Conservation (phyloP, 805 yeast genomes). For the Teunomyces funiuensis region DNA sequence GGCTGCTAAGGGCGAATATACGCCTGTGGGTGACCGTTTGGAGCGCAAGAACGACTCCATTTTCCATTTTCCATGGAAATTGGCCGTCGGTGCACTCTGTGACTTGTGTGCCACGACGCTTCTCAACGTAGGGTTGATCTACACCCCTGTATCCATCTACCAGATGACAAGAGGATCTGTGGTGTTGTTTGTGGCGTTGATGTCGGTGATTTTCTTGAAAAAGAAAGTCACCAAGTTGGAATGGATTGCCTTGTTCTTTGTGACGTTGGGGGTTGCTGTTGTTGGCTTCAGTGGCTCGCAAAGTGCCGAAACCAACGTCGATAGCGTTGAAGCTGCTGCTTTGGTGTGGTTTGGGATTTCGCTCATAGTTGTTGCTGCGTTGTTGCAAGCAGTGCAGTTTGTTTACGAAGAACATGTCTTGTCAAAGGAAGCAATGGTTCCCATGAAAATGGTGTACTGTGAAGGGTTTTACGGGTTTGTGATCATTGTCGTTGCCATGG, state of each 20-base stretch:
- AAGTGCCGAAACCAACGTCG: conserved; percentile 15
- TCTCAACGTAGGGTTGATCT: conserved; percentile 70
- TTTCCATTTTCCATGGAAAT: conserved; percentile 12
- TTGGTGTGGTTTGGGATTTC: conserved; percentile 54
- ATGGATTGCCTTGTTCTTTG: conserved; percentile 67
- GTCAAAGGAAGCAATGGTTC: conserved; percentile 51
- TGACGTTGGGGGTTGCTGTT: conserved; percentile 64
- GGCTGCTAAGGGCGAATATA: conserved; percentile 11
- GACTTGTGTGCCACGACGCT: conserved; percentile 74
- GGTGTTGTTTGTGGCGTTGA: conserved; percentile 71
- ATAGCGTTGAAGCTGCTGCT: conserved; percentile 15
- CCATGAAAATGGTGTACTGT: conserved; percentile 65
- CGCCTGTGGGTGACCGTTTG: conserved; percentile 12
- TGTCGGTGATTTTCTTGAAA: conserved; percentile 62
- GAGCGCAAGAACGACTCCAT: conserved; percentile 13
- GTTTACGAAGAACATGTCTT: conserved; percentile 75
- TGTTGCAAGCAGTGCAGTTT: conserved; percentile 74
- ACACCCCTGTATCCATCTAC: conserved; percentile 75
- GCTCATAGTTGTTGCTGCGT: conserved; percentile 58
- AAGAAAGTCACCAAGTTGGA: conserved; percentile 57
- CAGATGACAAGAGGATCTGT: conserved; percentile 85
- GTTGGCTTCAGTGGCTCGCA: conserved; percentile 71
- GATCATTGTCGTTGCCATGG: conserved; percentile 46
- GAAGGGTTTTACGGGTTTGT: conserved; percentile 70
- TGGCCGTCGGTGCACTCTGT: conserved; percentile 64